phyloP scores from a whole-genome alignment of 2,329 filamentous ascomycete species.

The Chaetomiaceae sp. region DNA sequence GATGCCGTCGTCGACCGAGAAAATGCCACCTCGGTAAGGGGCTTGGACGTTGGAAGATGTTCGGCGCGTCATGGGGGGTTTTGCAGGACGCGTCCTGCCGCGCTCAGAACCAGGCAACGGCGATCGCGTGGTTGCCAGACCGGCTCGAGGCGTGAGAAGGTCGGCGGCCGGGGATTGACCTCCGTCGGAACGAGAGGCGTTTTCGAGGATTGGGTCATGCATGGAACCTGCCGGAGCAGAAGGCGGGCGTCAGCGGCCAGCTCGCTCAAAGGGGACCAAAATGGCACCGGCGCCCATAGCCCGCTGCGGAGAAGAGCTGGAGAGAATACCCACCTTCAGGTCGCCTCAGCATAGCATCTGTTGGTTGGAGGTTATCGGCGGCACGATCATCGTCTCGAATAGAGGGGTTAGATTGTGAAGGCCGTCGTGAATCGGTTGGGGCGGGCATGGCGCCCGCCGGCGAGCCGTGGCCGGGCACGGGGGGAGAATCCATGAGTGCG shows the following conservation, averaged over 20 bases:
- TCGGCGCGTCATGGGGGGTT: constrained; percentile 68
- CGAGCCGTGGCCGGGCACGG: constrained; percentile 34
- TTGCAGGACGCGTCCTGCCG: constrained; percentile 55
- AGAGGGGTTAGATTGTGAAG: constrained; percentile 34
- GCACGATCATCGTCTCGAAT: constrained; percentile 41
- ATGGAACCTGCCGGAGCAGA: constrained; percentile 15
- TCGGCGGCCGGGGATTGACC: constrained; percentile 34
- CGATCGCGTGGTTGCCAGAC: constrained; percentile 37
- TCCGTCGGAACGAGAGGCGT: constrained; percentile 28
- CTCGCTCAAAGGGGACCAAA: neutral
- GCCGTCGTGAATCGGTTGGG: constrained; percentile 48
- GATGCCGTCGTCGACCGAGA: constrained; percentile 85
- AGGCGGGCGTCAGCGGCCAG: constrained; percentile 9
- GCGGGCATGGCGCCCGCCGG: constrained; percentile 41
- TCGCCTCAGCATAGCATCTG: constrained; percentile 56
- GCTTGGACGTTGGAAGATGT: constrained; percentile 66
- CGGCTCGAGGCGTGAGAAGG: constrained; percentile 35
- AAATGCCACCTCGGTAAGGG: constrained; percentile 77
- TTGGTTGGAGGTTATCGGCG: constrained; percentile 54
- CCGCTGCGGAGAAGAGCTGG: neutral
- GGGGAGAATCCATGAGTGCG: constrained; percentile 42
- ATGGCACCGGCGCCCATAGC: constrained; percentile 4
- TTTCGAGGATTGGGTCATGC: constrained; percentile 18
- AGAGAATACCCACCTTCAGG: constrained; percentile 50
- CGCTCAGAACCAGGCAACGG: constrained; percentile 45